A percentile compares a stretch with the other conserved stretches of the same genome.
Evolutionary conservation across 2,329 filamentous ascomycete genomes (phyloP).

Genomic region (Colletotrichum sp.): DNA sequence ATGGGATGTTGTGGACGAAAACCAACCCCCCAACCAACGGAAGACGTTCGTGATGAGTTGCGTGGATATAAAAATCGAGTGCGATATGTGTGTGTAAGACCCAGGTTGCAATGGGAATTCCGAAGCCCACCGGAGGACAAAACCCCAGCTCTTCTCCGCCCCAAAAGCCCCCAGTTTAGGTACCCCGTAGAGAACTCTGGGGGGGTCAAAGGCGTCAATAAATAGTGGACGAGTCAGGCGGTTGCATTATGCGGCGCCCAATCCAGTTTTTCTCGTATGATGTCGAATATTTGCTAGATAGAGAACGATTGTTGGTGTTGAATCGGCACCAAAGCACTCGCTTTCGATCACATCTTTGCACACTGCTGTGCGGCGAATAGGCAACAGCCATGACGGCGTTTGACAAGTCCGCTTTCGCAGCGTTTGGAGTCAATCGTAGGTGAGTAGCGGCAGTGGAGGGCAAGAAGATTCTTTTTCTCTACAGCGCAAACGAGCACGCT

Average conservation of each 20-base stretch:
- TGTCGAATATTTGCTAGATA: neutral
- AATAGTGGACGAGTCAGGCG: neutral
- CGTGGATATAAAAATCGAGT: neutral
- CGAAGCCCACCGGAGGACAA: neutral
- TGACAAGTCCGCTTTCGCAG: neutral
- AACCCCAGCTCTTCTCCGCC: neutral
- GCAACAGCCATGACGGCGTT: neutral
- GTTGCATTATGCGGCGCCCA: neutral
- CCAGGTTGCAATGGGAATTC: neutral
- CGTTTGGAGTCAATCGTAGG: neutral
- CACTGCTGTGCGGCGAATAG: neutral
- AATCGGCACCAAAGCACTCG: neutral
- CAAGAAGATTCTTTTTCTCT: neutral
- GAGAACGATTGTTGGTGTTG: neutral
- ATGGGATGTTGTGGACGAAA: neutral
- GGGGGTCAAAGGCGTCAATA: neutral
- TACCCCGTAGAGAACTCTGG: neutral
- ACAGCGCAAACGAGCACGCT: neutral
- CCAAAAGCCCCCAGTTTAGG: neutral
- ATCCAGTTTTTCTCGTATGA: conserved; percentile 1
- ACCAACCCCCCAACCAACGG: neutral
- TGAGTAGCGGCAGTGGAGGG: neutral
- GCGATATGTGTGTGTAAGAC: neutral
- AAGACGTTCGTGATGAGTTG: neutral
- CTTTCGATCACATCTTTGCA: neutral